Evolutionary conservation across 2,329 filamentous ascomycete species (phyloP).

Genomic region (Aspergillus sergii): DNA sequence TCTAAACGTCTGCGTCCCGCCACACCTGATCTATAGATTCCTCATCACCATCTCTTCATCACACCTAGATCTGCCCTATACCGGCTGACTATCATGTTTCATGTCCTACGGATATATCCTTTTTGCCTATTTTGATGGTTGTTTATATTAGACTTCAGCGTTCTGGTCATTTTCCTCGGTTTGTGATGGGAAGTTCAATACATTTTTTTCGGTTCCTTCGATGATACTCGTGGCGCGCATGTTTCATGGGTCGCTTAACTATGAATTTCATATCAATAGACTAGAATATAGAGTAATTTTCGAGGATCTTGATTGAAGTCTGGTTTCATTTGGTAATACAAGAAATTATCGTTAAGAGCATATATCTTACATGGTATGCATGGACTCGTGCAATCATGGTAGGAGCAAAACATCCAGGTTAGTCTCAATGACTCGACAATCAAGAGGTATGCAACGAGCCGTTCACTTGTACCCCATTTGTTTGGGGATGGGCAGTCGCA

Average conservation of each 20-base stretch:
- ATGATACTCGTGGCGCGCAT: slow-evolving; percentile 5
- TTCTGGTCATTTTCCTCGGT: slow-evolving; percentile 12
- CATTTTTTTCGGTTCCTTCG: slow-evolving; percentile 3
- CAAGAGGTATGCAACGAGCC: not conserved
- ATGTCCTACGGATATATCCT: slow-evolving; percentile 8
- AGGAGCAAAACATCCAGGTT: not conserved
- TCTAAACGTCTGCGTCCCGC: slow-evolving; percentile 46
- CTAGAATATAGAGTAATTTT: slow-evolving; percentile 14
- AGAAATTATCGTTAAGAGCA: not conserved
- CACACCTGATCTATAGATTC: not conserved
- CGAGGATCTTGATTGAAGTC: not conserved
- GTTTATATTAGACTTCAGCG: slow-evolving; percentile 27
- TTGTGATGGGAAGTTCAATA: slow-evolving; percentile 8
- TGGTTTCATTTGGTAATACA: not conserved
- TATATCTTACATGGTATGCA: not conserved
- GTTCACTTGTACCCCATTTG: not conserved
- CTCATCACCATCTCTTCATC: not conserved
- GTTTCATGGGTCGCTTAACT: not conserved
- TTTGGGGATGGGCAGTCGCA: not conserved
- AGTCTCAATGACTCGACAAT: not conserved
- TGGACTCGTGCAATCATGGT: not conserved
- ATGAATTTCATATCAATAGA: slow-evolving; percentile 5
- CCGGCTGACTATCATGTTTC: slow-evolving; percentile 6
- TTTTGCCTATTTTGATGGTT: slow-evolving; percentile 13
- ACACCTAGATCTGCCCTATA: not conserved